Evolutionary conservation across 1,139 yeast species (phyloP), one percentile per base, ranked within the genome.

Genomic region (Saccharomyces hybrid): DNA sequence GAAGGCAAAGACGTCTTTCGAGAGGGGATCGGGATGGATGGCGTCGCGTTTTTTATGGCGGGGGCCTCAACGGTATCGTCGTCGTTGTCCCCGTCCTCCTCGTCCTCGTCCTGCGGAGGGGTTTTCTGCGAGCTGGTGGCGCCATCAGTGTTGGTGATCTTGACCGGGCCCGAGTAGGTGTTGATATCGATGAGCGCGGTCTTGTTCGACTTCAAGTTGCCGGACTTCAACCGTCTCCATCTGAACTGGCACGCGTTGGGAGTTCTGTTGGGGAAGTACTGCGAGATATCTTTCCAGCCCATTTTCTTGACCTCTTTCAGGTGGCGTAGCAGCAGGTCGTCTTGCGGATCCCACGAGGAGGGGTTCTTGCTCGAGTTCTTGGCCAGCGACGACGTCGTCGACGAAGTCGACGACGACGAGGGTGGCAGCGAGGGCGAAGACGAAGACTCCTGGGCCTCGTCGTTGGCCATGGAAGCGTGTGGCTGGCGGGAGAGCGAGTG

Each of bases 191-290:
- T 57, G 14, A 57, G 56, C 6, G 73, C 70, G 2, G 75, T 76
- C 50, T 77, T 74, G 59, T 78, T 78, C 4, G 84, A 81, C 69
- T 83, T 83, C 62, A 83, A 71, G 60, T 81, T 81, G 1, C 88
- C 88, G 9, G 82, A 78, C 68, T 82, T 81, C 56, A 83, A 73
- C 56, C 91, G 70, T 70, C 91, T 77, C 91, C 91, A 85, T 64
- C 91, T 76, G 63, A 85, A 85, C 69, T 85, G 91, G 61, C 90
- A 85, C 3, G 90, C 90, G 64, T 85, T 85, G 46, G 89, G 87
- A 1, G 90, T 85, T 69, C 91, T 73, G 67, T 82, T 81, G 52
- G 75, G 76, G 69, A 84, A 85, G 63, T 84, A 81, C 53, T 81
- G 76, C 9, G 89, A 84, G 52, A 85, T 84, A 60, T 84, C 89